These are phyloP conservation scores for Solanum aculeatissimum DNA, from an alignment of 305 asterid species.

Conservation along the genomic window DNA sequence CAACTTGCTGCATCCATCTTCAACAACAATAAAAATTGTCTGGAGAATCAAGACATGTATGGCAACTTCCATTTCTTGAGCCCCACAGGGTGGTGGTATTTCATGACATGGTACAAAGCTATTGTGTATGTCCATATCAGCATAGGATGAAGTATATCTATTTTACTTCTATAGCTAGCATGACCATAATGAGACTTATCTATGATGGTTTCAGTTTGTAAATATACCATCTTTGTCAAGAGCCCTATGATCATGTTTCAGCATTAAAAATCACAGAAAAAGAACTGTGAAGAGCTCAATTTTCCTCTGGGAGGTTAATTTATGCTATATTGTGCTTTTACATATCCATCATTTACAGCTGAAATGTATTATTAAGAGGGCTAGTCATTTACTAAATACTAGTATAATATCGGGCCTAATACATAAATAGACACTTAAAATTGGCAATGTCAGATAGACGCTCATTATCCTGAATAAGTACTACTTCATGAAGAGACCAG, in stretches of 20 bases:
- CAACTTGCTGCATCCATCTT: not conserved
- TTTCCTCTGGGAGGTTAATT: conserved; percentile 2
- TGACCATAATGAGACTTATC: not conserved
- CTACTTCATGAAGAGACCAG: not conserved
- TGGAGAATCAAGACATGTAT: not conserved
- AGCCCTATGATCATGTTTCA: conserved; percentile 10
- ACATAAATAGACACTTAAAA: not conserved
- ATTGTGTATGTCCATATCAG: not conserved
- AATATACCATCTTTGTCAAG: conserved; percentile 16
- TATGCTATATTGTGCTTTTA: not conserved
- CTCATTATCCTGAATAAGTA: not conserved
- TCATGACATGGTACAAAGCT: not conserved
- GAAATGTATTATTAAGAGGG: not conserved
- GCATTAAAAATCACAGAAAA: not conserved
- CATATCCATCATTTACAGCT: not conserved
- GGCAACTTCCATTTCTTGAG: not conserved
- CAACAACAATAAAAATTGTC: not conserved
- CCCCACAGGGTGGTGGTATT: not conserved
- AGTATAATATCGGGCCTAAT: not conserved
- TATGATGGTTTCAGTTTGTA: not conserved
- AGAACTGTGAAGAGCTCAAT: conserved; percentile 4
- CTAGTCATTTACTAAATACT: not conserved
- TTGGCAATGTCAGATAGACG: not conserved
- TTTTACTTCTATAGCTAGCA: conserved; percentile 1
- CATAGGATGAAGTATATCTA: not conserved